These are phyloP conservation scores for Exophiala aquamarina DNA, from an alignment of 2,329 filamentous ascomycete species.

Conservation along the genomic window DNA sequence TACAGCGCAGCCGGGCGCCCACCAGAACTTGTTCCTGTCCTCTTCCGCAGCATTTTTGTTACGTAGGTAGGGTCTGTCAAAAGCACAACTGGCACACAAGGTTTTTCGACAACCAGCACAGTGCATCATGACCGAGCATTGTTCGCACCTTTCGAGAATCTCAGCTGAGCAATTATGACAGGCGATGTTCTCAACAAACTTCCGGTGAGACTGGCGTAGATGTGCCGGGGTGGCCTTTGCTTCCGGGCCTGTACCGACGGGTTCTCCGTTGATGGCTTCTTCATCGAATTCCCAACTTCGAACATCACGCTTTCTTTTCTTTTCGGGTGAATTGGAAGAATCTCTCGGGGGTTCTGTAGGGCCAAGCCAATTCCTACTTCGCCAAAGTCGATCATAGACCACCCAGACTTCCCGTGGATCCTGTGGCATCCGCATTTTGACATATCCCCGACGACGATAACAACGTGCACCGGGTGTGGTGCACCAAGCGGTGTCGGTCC, in stretches of 20 bases:
- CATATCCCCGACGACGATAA: constrained; percentile 57
- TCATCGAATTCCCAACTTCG: constrained; percentile 58
- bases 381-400: constrained; percentile 61
- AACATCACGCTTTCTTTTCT: constrained; percentile 39
- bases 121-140: constrained; percentile 62
- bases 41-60: constrained; percentile 33
- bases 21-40: constrained; percentile 51
- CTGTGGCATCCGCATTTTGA: constrained; percentile 54
- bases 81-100: constrained; percentile 60
- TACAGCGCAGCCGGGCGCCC: constrained; percentile 56
- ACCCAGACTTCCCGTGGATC: constrained; percentile 61
- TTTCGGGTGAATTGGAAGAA: constrained; percentile 24
- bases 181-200: constrained; percentile 53
- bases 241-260: constrained; percentile 50
- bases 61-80: constrained; percentile 52
- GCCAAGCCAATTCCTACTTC: constrained; percentile 59
- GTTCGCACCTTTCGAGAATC: constrained; percentile 59
- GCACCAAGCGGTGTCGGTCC: constrained; percentile 63
- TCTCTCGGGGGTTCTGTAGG: constrained; percentile 31
- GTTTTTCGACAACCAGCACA: constrained; percentile 62
- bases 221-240: constrained; percentile 57
- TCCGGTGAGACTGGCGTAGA: constrained; percentile 52
- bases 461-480: constrained; percentile 58
- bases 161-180: constrained; percentile 55
- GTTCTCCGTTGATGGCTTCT: constrained; percentile 55